Conservation (phyloP, 2,329 filamentous ascomycete species). For the Truncatella angustata region DNA sequence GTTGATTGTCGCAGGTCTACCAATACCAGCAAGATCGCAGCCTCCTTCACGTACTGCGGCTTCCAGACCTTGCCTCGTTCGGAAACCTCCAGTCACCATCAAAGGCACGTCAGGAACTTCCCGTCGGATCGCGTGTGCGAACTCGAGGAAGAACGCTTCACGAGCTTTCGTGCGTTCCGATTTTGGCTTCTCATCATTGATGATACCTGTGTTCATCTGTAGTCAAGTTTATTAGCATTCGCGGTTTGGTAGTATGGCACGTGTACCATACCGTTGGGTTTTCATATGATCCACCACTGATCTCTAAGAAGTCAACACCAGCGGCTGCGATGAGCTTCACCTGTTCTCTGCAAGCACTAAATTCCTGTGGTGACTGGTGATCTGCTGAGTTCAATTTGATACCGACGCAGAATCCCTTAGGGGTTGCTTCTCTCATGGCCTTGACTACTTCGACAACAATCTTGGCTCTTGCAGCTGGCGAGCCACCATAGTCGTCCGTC, state of each 20-base stretch:
- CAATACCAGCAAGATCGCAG: slow-evolving; percentile 13
- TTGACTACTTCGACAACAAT: slow-evolving; percentile 50
- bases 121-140: slow-evolving; percentile 47
- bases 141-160: slow-evolving; percentile 68
- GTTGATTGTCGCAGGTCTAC: slow-evolving; percentile 6
- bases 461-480: slow-evolving; percentile 41
- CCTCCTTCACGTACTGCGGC: slow-evolving; percentile 9
- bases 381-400: slow-evolving; percentile 57
- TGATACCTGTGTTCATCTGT: slow-evolving; percentile 3
- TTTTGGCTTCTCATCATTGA: slow-evolving; percentile 1
- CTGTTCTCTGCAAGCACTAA: slow-evolving; percentile 51
- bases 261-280: slow-evolving; percentile 43
- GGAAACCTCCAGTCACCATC: slow-evolving; percentile 60
- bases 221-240: neutral
- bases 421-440: slow-evolving; percentile 36
- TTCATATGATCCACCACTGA: slow-evolving; percentile 61
- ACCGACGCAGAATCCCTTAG: slow-evolving; percentile 45
- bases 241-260: too few species aligned
- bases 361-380: slow-evolving; percentile 39
- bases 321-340: slow-evolving; percentile 35
- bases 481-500: slow-evolving; percentile 54
- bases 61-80: slow-evolving; percentile 29
- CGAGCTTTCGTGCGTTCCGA: slow-evolving; percentile 47
- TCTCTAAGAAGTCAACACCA: slow-evolving; percentile 65
- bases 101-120: slow-evolving; percentile 39